Evolutionary conservation across 257 asterid species (phyloP).

Genomic region (Solanum tarapatanum): DNA sequence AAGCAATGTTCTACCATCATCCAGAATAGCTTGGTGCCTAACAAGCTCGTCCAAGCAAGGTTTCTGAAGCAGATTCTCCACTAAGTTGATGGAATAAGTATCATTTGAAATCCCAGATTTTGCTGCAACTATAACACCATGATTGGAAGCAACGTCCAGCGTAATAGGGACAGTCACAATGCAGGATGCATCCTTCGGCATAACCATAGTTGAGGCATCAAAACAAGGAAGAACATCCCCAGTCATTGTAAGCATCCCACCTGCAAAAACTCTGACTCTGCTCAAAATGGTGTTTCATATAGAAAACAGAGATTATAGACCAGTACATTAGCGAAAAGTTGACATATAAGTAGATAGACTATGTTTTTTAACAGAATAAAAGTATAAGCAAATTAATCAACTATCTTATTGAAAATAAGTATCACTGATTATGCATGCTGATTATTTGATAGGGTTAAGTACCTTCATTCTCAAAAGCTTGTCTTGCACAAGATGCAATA

Average conservation of each 20-base stretch:
- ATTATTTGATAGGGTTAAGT: constrained; percentile 19
- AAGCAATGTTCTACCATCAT: constrained; percentile 86
- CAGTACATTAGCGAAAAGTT: background rate
- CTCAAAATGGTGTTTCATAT: constrained; percentile 6
- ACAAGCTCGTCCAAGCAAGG: constrained; percentile 66
- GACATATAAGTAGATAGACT: background rate
- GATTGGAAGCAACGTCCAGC: constrained; percentile 89
- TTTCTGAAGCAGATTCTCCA: constrained; percentile 88
- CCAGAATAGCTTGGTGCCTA: constrained; percentile 63
- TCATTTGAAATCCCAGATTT: constrained; percentile 26
- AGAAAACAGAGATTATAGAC: background rate
- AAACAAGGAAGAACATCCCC: constrained; percentile 99
- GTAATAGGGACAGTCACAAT: constrained; percentile 86
- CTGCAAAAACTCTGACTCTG: constrained; percentile 26
- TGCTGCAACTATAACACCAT: constrained; percentile 93
- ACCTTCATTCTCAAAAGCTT: constrained; percentile 80
- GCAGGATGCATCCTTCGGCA: constrained; percentile 77
- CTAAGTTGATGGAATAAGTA: constrained; percentile 32
- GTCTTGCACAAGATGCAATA: constrained; percentile 85
- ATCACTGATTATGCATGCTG: background rate
- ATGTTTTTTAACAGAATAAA: background rate
- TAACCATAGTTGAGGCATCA: constrained; percentile 82
- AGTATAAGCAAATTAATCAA: background rate
- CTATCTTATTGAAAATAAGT: background rate
- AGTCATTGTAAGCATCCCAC: constrained; percentile 91